Evolutionary conservation across 805 yeast genomes (phyloP).

Genomic region (Suhomyces emberorum): DNA sequence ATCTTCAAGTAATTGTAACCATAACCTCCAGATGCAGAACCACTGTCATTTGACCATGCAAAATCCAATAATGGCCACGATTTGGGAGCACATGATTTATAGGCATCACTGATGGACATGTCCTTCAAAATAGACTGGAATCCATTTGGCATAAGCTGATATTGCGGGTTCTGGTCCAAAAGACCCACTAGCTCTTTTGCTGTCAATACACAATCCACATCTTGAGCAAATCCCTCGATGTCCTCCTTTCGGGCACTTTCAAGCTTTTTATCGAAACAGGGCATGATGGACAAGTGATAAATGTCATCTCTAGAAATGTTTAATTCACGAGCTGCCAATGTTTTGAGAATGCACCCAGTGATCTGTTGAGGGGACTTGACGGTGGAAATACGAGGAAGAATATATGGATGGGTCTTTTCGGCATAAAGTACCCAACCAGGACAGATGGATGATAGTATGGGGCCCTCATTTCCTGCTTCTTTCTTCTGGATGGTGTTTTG

Average conservation of each 20-base stretch:
- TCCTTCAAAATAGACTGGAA: background rate
- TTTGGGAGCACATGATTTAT: slow-evolving; percentile 45
- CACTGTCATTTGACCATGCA: slow-evolving; percentile 73
- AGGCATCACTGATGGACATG: slow-evolving; percentile 16
- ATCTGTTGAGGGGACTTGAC: slow-evolving; percentile 92
- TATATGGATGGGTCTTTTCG: slow-evolving; percentile 89
- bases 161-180: slow-evolving; percentile 44
- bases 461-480: slow-evolving; percentile 29
- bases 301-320: slow-evolving; percentile 37
- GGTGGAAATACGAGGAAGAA: slow-evolving; percentile 65
- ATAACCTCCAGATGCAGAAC: slow-evolving; percentile 89
- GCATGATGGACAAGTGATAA: slow-evolving; percentile 89
- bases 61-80: slow-evolving; percentile 58
- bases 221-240: slow-evolving; percentile 33
- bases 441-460: slow-evolving; percentile 70
- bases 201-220: slow-evolving; percentile 93
- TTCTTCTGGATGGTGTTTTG: slow-evolving; percentile 45
- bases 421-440: slow-evolving; percentile 98
- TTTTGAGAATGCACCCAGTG: slow-evolving; percentile 75
- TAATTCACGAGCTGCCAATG: slow-evolving; percentile 35
- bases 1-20: slow-evolving; percentile 62
- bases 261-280: slow-evolving; percentile 93
- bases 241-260: slow-evolving; percentile 88
- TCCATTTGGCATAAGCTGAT: slow-evolving; percentile 22
- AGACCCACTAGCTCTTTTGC: slow-evolving; percentile 81